Percentiles rank a stretch among this genome's conserved stretches.
Evolutionary conservation across 2,329 filamentous ascomycete genomes (phyloP).

Genomic region (Sphaerostilbella broomeana): DNA sequence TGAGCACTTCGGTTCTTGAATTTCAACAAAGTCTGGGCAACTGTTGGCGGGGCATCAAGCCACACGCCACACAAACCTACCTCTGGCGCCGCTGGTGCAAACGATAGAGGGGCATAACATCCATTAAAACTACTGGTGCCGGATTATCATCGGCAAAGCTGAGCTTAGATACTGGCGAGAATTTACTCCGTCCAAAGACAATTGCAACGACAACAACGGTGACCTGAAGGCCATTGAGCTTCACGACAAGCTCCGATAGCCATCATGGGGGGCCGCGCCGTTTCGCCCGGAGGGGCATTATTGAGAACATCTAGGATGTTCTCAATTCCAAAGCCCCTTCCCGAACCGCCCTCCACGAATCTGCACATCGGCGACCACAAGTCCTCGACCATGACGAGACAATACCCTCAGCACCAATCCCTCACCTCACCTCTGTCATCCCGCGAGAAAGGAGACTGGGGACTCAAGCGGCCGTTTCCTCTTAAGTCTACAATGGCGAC

Average conservation of each 20-base stretch:
- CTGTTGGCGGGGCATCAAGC: slow-evolving; percentile 9
- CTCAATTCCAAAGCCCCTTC: slow-evolving; percentile 71
- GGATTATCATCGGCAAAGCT: slow-evolving; percentile 28
- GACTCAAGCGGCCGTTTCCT: slow-evolving; percentile 79
- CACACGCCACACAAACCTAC: slow-evolving; percentile 2
- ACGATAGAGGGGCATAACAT: too few species aligned
- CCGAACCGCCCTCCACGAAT: slow-evolving; percentile 49
- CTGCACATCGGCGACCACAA: slow-evolving; percentile 30
- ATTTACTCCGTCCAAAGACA: slow-evolving; percentile 22
- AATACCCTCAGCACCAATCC: slow-evolving; percentile 75
- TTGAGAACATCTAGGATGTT: slow-evolving; percentile 86
- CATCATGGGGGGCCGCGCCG: slow-evolving; percentile 28
- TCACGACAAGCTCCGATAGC: slow-evolving; percentile 20
- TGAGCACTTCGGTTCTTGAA: too few species aligned
- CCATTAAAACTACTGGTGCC: slow-evolving; percentile 10
- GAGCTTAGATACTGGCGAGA: slow-evolving; percentile 19
- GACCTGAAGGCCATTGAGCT: slow-evolving; percentile 25
- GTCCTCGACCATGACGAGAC: slow-evolving; percentile 51
- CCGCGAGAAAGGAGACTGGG: slow-evolving; percentile 78
- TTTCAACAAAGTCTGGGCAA: not conserved
- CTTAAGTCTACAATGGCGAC: slow-evolving; percentile 65
- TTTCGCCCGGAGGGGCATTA: slow-evolving; percentile 61
- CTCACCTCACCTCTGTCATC: slow-evolving; percentile 72
- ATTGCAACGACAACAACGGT: slow-evolving; percentile 13
- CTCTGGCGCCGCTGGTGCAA: not conserved